Evolutionary conservation across 2,329 filamentous ascomycete species (phyloP), one percentile per base, ranked within the genome.

Genomic region (Penicillium sp.): DNA sequence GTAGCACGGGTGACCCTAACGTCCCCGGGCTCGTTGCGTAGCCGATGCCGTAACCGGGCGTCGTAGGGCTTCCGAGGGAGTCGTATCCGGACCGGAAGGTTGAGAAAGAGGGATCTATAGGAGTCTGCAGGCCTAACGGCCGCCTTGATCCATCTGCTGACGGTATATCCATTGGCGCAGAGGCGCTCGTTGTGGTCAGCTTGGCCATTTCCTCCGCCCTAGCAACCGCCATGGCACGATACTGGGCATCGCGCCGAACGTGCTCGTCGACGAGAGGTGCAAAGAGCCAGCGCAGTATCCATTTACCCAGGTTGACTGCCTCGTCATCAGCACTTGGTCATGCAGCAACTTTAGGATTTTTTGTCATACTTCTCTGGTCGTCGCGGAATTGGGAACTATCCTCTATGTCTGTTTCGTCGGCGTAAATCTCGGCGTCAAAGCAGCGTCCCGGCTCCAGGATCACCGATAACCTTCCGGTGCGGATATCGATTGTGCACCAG

Each of bases 381-480:
- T 97, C 91, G 49, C 85, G 78, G 63, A 95, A 95, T 12, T 90
- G 84, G 56, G 79, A n/a, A n/a, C n/a, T n/a, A n/a, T n/a, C n/a
- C n/a, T n/a, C n/a, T 48, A 91, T 60, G 35, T 83, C 76, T 32
- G 94, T 73, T 69, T 97, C 90, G 65, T 98, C 93, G 1, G 89
- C 91, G 66, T 98, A 98, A 69, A 95, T 86, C 64, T 98, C 93
- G 13, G 90, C 93, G 69, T 98, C 93, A 60, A 98, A 98, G 66
- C 90, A 96, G 59, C 94, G 94, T 62, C 93, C 94, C 34, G 90
- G 88, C 64, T 98, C 93, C 17, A 98, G 70, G 17, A 94, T 84
- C 3, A 96, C 91, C 2, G 89, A 91, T 48, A 98, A 75, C 54
- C 87, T 88, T 31, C 93, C 93, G 4, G 91, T 97, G 59, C 91